Evolutionary conservation across 768 basidiomycete genomes (phyloP).

Genomic region (Mycena galopus): DNA sequence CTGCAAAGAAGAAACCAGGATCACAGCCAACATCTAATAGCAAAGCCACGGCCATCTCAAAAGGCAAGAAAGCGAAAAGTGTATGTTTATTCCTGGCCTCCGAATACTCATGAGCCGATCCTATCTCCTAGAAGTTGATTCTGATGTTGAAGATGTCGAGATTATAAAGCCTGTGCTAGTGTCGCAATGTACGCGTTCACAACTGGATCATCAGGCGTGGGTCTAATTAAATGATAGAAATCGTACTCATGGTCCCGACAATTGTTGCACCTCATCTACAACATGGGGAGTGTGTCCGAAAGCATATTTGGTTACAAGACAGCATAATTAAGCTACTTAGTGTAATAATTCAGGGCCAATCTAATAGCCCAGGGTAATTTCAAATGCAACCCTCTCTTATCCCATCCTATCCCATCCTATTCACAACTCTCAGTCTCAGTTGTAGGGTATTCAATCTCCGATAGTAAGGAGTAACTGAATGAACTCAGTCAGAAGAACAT

Average conservation of each 20-base stretch:
- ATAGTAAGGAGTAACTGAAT: too few species aligned
- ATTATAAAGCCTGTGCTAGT: constrained; percentile 3
- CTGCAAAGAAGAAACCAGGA: constrained; percentile 12
- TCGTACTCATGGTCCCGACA: constrained; percentile 14
- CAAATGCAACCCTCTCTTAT: too few species aligned
- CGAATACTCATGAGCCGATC: constrained; percentile 2
- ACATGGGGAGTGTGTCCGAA: too few species aligned
- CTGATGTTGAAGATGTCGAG: constrained; percentile 8
- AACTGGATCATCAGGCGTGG: constrained; percentile 1
- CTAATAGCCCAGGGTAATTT: too few species aligned
- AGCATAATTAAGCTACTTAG: too few species aligned
- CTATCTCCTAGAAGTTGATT: constrained; percentile 8
- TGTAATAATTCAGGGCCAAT: too few species aligned
- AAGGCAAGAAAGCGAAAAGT: constrained; percentile 12
- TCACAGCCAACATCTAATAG: background rate
- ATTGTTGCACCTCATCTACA: background rate
- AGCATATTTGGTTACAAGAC: too few species aligned
- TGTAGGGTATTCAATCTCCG: too few species aligned
- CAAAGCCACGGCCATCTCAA: background rate
- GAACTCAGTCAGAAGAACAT: too few species aligned
- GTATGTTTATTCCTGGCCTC: constrained; percentile 3
- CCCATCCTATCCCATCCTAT: too few species aligned
- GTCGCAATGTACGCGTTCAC: constrained; percentile 7
- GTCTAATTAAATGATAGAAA: constrained; percentile 7
- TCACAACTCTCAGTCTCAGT: too few species aligned